phyloP scores from a whole-genome alignment of 139 green algal species.

The Tetradesmus obliquus region DNA sequence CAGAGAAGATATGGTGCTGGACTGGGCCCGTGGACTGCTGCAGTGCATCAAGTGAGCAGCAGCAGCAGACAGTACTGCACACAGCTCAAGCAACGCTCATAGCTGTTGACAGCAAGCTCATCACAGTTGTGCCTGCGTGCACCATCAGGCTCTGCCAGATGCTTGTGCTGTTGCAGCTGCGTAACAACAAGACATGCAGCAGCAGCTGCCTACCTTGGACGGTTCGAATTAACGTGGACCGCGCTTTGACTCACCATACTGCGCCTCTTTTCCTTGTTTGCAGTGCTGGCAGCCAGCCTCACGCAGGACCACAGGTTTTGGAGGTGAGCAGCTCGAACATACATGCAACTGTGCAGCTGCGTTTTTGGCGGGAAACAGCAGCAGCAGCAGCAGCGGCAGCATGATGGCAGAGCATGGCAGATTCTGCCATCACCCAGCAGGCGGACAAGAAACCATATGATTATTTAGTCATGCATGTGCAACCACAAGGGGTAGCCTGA shows the following conservation, averaged over 20 bases:
- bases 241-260: neutral
- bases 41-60: conserved; percentile 61
- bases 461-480: too few species aligned
- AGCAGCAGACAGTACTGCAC: neutral
- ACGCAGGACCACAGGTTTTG: conserved; percentile 17
- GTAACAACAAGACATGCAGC: neutral
- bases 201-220: neutral
- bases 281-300: conserved; percentile 33
- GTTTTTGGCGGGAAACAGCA: neutral
- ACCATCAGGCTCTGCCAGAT: neutral
- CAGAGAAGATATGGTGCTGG: conserved; percentile 51
- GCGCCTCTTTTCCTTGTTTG: neutral
- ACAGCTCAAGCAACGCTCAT: neutral
- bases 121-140: neutral
- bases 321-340: conserved; percentile 12
- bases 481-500: too few species aligned
- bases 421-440: neutral
- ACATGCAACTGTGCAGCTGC: neutral
- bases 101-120: neutral
- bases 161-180: neutral
- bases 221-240: neutral
- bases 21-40: conserved; percentile 65
- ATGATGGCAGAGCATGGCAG: neutral
- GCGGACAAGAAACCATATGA: neutral
- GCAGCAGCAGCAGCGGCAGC: neutral